Base-by-base conservation (phyloP, 2,329 filamentous ascomycete genomes). In the Ophiostoma triangulosporum region DNA sequence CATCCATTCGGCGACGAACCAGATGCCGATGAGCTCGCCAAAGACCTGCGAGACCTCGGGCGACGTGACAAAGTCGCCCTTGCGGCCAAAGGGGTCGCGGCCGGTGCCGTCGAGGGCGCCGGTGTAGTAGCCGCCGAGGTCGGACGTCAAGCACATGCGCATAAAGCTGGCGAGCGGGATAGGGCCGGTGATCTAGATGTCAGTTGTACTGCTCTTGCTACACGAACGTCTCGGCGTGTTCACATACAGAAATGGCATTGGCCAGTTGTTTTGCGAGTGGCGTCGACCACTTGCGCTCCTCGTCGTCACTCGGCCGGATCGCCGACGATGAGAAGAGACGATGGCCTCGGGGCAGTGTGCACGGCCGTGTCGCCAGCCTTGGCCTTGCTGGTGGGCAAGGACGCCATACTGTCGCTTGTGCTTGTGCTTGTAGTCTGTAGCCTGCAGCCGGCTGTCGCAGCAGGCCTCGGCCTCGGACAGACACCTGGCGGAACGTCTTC, bases 31-130 rank as follows among this genome's bases (percentile, higher is more conserved):
- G 27, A 98, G 75, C 70, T 98, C 93, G 24, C 93, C 93, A 69
- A 98, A 98, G 12, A 97, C 78, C 65, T 97, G 93, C 1, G 90
- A 96, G 62, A 98, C 97, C 68, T 98, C 93, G 0, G 93, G 93
- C 0, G 90, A 96, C 0, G 93, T 98, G 51, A 97, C 84, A 64
- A 98, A 98, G 68, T 98, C 93, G 26, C 93, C 93, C 63, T 88
- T 86, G 53, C 79, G 73, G n/a, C 93, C 93, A 62, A 98, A 98
- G 58, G 91, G 90, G 64, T 96, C 90, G 48, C 83, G 78, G 20
- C 77, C 82, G 4, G 48, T 52, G 56, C 80, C 70, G 52, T 76
- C 75, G 43, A 83, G 76, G 24, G 81, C 79, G 5, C 84, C 80
- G 0, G 89, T 97, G 69, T 98, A 98, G 71, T 98, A 98, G 52